These are phyloP conservation scores for Claviceps maximensis DNA, from an alignment of 2,329 filamentous ascomycete species.

Conservation along the genomic window DNA sequence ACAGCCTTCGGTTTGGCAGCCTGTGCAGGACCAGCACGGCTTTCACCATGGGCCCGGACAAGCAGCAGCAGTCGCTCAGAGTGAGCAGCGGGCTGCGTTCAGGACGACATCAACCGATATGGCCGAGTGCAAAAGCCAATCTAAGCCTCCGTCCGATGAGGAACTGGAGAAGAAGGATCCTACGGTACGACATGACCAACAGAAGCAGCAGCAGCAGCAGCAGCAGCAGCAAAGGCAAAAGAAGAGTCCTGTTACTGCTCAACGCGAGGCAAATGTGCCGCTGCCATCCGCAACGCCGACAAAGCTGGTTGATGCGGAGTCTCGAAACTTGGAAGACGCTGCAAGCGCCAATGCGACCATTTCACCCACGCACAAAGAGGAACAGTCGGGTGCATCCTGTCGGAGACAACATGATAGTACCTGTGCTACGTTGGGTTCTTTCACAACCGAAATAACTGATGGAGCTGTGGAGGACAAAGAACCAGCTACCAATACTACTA, in stretches of 20 bases:
- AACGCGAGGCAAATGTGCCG: constrained; percentile 11
- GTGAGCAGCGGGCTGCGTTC: neutral
- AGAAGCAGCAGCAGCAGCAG: neutral
- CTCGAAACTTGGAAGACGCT: too few relatives aligned
- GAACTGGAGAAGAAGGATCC: constrained; percentile 7
- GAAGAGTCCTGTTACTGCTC: constrained; percentile 1
- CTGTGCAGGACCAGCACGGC: neutral
- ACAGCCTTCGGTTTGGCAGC: neutral
- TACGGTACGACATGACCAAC: neutral
- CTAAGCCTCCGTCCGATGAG: constrained; percentile 19
- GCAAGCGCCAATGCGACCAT: neutral
- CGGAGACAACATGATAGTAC: neutral
- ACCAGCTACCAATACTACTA: neutral
- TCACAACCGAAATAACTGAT: neutral
- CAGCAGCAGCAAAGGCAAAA: neutral
- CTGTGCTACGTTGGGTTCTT: neutral
- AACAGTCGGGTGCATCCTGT: neutral
- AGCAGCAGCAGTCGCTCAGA: neutral
- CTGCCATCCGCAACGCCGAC: constrained; percentile 6
- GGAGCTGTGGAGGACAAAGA: neutral
- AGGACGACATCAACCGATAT: neutral
- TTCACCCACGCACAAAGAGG: neutral
- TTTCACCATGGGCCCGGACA: neutral
- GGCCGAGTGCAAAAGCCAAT: constrained; percentile 10
- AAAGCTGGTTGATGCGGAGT: neutral